phyloP scores from a whole-genome alignment of 2,329 filamentous ascomycete genomes.

The Hansfordia pulvinata region DNA sequence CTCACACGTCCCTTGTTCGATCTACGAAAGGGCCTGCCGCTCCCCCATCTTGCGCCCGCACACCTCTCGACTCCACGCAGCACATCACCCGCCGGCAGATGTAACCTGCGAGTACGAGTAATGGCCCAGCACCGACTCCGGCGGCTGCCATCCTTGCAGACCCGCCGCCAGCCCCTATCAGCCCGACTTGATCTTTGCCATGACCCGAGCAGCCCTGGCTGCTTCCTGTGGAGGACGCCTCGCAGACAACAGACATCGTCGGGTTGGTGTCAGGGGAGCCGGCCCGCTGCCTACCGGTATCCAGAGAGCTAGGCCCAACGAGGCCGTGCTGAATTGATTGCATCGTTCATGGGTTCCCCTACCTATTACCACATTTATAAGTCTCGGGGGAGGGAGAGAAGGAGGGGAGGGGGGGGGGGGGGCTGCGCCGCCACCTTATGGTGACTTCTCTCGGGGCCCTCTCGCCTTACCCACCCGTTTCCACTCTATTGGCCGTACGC shows the following conservation, averaged over 20 bases:
- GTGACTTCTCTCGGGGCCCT: conserved; percentile 27
- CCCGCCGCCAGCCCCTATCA: conserved; percentile 14
- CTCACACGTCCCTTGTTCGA: no score
- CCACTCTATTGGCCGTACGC: conserved; percentile 19
- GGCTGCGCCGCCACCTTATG: conserved; percentile 32
- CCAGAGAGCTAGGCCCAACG: conserved; percentile 31
- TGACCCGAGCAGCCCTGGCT: conserved; percentile 23
- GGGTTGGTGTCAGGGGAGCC: conserved; percentile 32
- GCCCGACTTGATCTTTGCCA: conserved; percentile 18
- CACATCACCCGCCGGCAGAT: conserved; percentile 28
- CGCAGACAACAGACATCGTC: conserved; percentile 16
- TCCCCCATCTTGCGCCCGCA: conserved; percentile 18
- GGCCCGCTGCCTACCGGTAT: conserved; percentile 37
- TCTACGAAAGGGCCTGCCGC: no score
- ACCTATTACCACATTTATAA: conserved; percentile 36
- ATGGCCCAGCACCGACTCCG: conserved; percentile 20
- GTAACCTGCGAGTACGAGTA: no score
- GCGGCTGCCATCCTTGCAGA: conserved; percentile 21
- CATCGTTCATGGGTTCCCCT: conserved; percentile 26
- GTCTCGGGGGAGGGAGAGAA: no score
- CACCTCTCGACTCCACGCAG: conserved; percentile 16
- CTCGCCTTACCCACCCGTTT: conserved; percentile 28
- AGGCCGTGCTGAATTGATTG: conserved; percentile 26
- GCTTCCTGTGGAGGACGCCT: conserved; percentile 19
- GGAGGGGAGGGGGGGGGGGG: no score